Evolutionary conservation across 1,139 yeast species (phyloP), one percentile per base, ranked within the genome.

Genomic region (Starmera stellimalicola): DNA sequence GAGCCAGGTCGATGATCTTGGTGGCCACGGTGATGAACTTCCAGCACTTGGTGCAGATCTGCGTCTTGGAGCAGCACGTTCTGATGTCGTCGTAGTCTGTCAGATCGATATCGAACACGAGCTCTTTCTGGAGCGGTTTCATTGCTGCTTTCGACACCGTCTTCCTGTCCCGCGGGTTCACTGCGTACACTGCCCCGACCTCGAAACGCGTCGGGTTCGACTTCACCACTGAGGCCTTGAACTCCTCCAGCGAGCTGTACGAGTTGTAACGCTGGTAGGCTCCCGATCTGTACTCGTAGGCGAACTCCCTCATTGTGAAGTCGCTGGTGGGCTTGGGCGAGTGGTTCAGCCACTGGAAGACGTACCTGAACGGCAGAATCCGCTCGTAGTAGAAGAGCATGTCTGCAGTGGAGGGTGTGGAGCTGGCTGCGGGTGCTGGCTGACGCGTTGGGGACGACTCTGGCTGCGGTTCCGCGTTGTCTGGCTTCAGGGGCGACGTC

Each of bases 61-160:
- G 71, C 2, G 95, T 87, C 31, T 83, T 91, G 11, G 74, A 64
- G 55, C 99, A 91, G 57, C 99, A 91, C 0, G 96, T 91, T 60
- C 99, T 75, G 43, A 85, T 73, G 20, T 77, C 84, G 57, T 91
- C 97, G 55, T 91, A 91, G 63, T 93, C 98, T 12, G 96, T 93
- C 65, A 91, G 73, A 77, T 91, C 99, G 46, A 91, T 91, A 75
- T 91, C 99, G 46, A 91, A 82, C 7, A 88, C 95, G 42, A 91
- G 65, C 54, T 91, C 99, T 54, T 91, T 91, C 44, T 76, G 67
- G 23, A 81, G 50, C 0, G 98, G 93, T 48, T 77, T 77, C 74
- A 87, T 73, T 17, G 87, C 82, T 30, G 70, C 70, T 47, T 84
- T 84, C 16, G 94, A 76, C n/a, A 85, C 63, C 10, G 75, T 65